Conservation (phyloP, 1,139 yeast species). For the Diutina scorzettiae region DNA sequence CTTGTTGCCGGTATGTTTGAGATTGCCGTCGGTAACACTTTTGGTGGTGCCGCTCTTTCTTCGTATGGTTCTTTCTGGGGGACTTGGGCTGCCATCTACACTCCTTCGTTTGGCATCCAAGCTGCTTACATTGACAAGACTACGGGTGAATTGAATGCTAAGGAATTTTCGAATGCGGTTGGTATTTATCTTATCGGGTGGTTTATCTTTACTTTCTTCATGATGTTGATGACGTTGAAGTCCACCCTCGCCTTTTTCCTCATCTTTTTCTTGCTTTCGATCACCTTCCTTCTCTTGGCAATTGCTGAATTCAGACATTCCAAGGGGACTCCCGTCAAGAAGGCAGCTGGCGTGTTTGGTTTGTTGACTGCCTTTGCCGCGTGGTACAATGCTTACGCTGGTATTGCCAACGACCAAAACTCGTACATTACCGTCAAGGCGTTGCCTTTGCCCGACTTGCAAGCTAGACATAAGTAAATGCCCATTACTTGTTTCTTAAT, state of each 20-base stretch:
- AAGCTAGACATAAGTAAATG: slow-evolving; percentile 2
- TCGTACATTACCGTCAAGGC: slow-evolving; percentile 51
- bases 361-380: slow-evolving; percentile 69
- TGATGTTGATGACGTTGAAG: slow-evolving; percentile 57
- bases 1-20: slow-evolving; percentile 68
- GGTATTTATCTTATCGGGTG: slow-evolving; percentile 72
- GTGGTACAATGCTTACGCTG: slow-evolving; percentile 90
- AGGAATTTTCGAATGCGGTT: slow-evolving; percentile 36
- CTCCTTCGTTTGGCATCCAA: slow-evolving; percentile 62
- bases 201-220: slow-evolving; percentile 66
- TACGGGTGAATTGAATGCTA: slow-evolving; percentile 21
- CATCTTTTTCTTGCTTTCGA: slow-evolving; percentile 49
- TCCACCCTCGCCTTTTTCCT: slow-evolving; percentile 70
- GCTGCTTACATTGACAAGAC: slow-evolving; percentile 28
- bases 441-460: slow-evolving; percentile 22
- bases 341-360: slow-evolving; percentile 77
- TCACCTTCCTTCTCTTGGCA: slow-evolving; percentile 59
- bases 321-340: slow-evolving; percentile 20
- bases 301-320: slow-evolving; percentile 35
- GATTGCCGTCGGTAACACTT: slow-evolving; percentile 53
- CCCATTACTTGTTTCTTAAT: not conserved
- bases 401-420: slow-evolving; percentile 65
- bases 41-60: slow-evolving; percentile 78
- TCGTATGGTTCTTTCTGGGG: slow-evolving; percentile 90
- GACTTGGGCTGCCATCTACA: slow-evolving; percentile 62